A percentile compares a stretch with the other conserved stretches of the same genome.
These are phyloP conservation scores for Thozetella sp. DNA, from an alignment of 495 filamentous ascomycete species.

Conservation along the genomic window DNA sequence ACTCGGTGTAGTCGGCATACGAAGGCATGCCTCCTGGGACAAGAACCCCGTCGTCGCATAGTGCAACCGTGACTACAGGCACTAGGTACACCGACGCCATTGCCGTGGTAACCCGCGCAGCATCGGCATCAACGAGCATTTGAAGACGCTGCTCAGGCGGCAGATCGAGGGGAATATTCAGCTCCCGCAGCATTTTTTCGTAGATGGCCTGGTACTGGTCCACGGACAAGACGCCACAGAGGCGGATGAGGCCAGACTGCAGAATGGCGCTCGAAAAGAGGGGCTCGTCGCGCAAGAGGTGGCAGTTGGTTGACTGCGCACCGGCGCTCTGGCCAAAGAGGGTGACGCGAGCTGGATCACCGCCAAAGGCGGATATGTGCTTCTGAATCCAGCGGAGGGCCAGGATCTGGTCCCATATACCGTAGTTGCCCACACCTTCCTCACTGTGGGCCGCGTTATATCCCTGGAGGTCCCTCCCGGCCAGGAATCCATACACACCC, in stretches of 20 bases:
- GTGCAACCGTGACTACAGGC: neutral
- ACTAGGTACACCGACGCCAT: neutral
- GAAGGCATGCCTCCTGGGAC: neutral
- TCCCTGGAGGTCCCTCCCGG: neutral
- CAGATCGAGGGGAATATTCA: neutral
- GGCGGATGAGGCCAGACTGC: neutral
- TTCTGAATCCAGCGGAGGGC: neutral
- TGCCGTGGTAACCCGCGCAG: neutral
- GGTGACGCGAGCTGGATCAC: neutral
- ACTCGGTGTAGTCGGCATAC: neutral
- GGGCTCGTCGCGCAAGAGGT: neutral
- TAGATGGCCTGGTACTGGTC: neutral
- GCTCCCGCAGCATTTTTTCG: neutral
- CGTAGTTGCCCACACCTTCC: neutral
- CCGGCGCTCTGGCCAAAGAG: neutral
- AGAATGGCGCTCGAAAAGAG: neutral
- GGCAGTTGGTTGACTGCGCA: neutral
- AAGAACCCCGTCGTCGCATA: neutral
- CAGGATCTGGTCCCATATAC: neutral
- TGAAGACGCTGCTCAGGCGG: neutral
- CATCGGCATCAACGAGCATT: neutral
- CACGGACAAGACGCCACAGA: neutral
- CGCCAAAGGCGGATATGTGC: neutral
- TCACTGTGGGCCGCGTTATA: neutral
- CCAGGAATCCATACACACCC: neutral